phyloP scores from a whole-genome alignment of 768 basidiomycete species.

The Pleurotus eryngii region DNA sequence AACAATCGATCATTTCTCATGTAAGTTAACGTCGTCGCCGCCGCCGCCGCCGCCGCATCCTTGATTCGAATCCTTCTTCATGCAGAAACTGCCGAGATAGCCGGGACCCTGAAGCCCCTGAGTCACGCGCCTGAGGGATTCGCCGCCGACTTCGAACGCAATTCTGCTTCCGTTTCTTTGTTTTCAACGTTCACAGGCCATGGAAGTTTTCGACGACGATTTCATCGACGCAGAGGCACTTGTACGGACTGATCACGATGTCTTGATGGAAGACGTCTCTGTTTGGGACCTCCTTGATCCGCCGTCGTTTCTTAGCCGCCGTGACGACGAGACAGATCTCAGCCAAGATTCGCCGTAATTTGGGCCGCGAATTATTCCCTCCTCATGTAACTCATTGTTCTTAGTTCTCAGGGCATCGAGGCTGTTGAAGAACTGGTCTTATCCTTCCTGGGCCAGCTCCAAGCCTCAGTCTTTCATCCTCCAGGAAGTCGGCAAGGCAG shows the following conservation, averaged over 20 bases:
- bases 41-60: conserved; percentile 8
- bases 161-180: no score
- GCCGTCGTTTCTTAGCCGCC: not conserved
- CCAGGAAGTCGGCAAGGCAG: conserved; percentile 4
- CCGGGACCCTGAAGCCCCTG: conserved; percentile 1
- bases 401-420: conserved; percentile 5
- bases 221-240: not conserved
- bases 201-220: not conserved
- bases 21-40: conserved; percentile 8
- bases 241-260: not conserved
- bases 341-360: not conserved
- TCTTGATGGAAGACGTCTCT: not conserved
- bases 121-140: not conserved
- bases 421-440: conserved; percentile 26
- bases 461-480: conserved; percentile 8
- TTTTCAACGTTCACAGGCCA: not conserved
- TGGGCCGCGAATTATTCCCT: not conserved
- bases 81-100: not conserved
- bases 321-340: not conserved
- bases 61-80: conserved; percentile 1
- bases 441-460: conserved; percentile 28
- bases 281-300: not conserved
- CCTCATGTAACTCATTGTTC: conserved; percentile 2
- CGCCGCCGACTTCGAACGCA: no score
- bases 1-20: conserved; percentile 8